A percentile compares a stretch with the other conserved stretches of the same genome.
Evolutionary conservation across 2,329 filamentous ascomycete species (phyloP).

Genomic region (Cladophialophora chaetospira): DNA sequence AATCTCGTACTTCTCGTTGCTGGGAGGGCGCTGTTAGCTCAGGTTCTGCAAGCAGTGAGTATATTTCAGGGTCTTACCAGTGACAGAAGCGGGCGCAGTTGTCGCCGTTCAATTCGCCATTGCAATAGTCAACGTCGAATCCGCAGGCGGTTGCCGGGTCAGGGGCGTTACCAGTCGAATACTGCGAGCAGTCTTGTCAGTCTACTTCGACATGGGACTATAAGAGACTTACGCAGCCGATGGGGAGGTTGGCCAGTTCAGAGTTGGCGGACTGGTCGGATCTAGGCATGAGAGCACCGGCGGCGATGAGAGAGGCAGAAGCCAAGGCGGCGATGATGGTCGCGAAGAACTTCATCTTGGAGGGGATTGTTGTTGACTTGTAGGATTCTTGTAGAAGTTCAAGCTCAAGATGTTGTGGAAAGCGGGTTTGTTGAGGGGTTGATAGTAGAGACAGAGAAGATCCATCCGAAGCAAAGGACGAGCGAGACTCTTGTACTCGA

Average conservation of each 20-base stretch:
- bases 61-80: neutral
- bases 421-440: neutral
- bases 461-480: neutral
- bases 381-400: neutral
- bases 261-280: neutral
- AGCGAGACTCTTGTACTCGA: neutral
- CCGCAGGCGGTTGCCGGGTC: neutral
- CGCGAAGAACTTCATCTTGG: neutral
- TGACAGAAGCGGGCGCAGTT: conserved; percentile 10
- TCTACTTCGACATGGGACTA: neutral
- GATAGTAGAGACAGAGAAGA: neutral
- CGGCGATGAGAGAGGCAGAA: neutral
- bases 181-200: neutral
- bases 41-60: neutral
- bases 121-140: neutral
- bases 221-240: conserved; percentile 7
- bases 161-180: conserved; percentile 2
- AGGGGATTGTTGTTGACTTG: neutral
- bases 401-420: neutral
- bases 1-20: conserved; percentile 8
- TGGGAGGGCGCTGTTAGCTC: no score
- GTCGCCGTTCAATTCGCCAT: conserved; percentile 6
- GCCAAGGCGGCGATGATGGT: neutral
- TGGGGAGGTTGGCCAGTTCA: neutral
- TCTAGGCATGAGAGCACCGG: neutral